Percentiles rank a stretch among this genome's conserved stretches.
phyloP scores from a whole-genome alignment of 2,329 filamentous ascomycete genomes.

The Colletotrichum eleusines region DNA sequence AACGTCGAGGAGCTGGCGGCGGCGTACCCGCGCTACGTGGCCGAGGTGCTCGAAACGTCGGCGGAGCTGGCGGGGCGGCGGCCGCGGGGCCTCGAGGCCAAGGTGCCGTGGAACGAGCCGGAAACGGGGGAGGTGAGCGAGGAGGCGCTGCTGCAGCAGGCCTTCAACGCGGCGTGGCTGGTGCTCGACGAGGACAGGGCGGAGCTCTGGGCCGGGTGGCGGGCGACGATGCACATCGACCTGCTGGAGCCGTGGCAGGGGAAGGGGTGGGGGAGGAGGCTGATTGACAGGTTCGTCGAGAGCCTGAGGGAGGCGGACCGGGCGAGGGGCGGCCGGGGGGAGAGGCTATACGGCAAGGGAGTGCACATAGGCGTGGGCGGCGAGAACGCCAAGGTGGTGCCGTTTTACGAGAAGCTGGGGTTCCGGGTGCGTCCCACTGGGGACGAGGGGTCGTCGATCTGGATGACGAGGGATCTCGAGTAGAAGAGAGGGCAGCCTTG shows the following conservation, averaged over 20 bases:
- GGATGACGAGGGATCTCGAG: conserved; percentile 57
- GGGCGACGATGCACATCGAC: conserved; percentile 64
- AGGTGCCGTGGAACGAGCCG: conserved; percentile 49
- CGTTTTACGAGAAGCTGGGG: conserved; percentile 61
- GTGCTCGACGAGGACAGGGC: conserved; percentile 52
- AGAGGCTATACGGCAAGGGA: conserved; percentile 50
- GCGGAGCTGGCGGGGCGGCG: conserved; percentile 42
- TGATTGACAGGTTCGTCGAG: conserved; percentile 57
- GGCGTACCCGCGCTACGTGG: conserved; percentile 55
- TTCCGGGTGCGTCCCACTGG: conserved; percentile 56
- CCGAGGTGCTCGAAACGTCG: conserved; percentile 50
- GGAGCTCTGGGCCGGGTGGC: conserved; percentile 51
- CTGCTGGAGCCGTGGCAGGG: conserved; percentile 57
- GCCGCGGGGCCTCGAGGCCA: conserved; percentile 45
- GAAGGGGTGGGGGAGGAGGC: conserved; percentile 58
- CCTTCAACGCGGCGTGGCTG: conserved; percentile 56
- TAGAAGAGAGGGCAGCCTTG: conserved; percentile 13
- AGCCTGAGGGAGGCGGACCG: conserved; percentile 48
- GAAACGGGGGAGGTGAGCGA: conserved; percentile 47
- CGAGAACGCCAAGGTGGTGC: conserved; percentile 62
- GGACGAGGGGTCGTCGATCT: conserved; percentile 52
- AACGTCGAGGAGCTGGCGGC: conserved; percentile 56
- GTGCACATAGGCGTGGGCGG: conserved; percentile 59
- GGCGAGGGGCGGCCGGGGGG: conserved; percentile 15
- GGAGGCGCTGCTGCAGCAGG: conserved; percentile 55